Percentiles rank a stretch among this genome's conserved stretches.
phyloP scores from a whole-genome alignment of 371 early-diverging fungal species.

The Mortierella sp. region DNA sequence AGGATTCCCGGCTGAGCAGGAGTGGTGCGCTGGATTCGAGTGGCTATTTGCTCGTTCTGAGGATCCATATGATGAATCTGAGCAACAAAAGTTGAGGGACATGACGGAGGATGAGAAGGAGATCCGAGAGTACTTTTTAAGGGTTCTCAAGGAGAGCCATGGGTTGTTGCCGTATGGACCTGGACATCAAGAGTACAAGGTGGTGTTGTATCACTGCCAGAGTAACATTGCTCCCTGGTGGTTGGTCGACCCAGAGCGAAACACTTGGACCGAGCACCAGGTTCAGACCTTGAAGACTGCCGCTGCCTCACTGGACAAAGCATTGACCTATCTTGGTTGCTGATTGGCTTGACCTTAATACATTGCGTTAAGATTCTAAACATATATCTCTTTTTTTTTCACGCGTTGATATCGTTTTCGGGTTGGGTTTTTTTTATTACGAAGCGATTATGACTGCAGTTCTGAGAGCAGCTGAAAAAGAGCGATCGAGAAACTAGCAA shows the following conservation, averaged over 20 bases:
- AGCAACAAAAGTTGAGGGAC: constrained; percentile 27
- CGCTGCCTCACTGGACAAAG: constrained; percentile 39
- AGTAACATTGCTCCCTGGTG: constrained; percentile 57
- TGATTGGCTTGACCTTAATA: constrained; percentile 17
- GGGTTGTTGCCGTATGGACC: constrained; percentile 33
- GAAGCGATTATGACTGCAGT: constrained; percentile 2
- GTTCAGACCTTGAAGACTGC: constrained; percentile 27
- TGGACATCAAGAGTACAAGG: constrained; percentile 40
- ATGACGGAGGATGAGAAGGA: constrained; percentile 42
- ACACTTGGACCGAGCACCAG: constrained; percentile 40
- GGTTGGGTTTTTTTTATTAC: constrained; percentile 1
- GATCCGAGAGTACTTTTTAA: constrained; percentile 35
- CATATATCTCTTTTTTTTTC: neutral
- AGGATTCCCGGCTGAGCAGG: constrained; percentile 50
- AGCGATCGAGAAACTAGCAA: neutral
- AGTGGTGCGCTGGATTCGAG: constrained; percentile 53
- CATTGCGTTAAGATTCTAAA: neutral
- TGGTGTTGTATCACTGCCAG: constrained; percentile 41
- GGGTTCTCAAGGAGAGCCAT: constrained; percentile 25
- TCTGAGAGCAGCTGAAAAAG: constrained; percentile 3
- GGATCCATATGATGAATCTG: constrained; percentile 40
- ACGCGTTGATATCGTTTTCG: neutral
- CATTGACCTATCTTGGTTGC: constrained; percentile 43
- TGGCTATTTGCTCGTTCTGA: constrained; percentile 46
- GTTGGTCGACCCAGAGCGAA: constrained; percentile 25